Base-by-base conservation (phyloP, 2,329 filamentous ascomycete species). In the Ascocoryne sarcoides region DNA sequence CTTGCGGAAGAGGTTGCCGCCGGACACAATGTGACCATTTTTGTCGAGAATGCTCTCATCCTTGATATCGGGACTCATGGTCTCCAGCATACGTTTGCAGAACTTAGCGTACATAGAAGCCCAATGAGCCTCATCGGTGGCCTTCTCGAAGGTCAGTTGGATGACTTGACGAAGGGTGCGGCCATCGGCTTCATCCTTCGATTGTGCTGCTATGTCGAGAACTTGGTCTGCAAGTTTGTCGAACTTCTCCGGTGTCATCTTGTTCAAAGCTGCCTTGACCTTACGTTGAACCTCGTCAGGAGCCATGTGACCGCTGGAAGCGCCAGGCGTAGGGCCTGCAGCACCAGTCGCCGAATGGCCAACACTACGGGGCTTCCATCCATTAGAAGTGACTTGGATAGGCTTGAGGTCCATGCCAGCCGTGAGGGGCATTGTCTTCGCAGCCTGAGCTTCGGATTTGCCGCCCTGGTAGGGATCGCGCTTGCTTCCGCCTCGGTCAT, bases 171-270 rank as follows among this genome's bases (percentile, higher is more conserved):
- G 84, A 37, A 98, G 75, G 5, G 92, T 96, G 43, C 90, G 85
- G 32, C 92, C 92, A 57, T 98, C 92, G 16, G 77, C 76, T 67
- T 98, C 92, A 55, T 94, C 84, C 74, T 95, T 95, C 39, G 90
- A 96, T 62, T 98, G 92, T 16, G 79, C 84, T 19, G 90, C 88
- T 61, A 98, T 98, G 39, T 79, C 73, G 20, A 98, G 75, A 47
- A 98, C 95, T 63, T 95, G 88, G 47, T 89, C 84, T 5, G 92
- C 79, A 53, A 98, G 95, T 68, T 82, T 88, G 61, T 95, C 89
- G 57, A 98, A 98, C 61, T 96, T 98, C 68, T 98, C 92, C 0
- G 92, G 92, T 0, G 92, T 96, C 92, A 98, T 96, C 82, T 98
- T 98, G 79, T 98, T 98, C 57, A 98, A 71, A 46, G 85, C 85